Conservation (phyloP, 352 stramenopile genomes). For the Aphanomyces euteiches region DNA sequence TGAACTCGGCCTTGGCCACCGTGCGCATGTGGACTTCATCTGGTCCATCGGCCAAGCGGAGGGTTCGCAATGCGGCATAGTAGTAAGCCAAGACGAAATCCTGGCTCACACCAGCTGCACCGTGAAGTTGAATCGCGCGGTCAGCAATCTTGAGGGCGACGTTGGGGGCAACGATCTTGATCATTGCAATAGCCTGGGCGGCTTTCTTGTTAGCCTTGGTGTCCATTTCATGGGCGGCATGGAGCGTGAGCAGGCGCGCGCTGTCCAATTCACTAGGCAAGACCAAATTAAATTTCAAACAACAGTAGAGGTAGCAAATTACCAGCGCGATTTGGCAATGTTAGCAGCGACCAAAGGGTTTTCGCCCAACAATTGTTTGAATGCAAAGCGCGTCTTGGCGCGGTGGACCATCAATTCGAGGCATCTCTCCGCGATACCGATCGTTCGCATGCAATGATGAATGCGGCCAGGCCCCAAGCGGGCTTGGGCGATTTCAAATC, state of each 20-base stretch:
- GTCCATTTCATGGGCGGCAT: slow-evolving; percentile 88
- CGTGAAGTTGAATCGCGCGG: slow-evolving; percentile 85
- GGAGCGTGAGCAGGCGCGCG: slow-evolving; percentile 81
- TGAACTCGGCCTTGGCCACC: slow-evolving; percentile 91
- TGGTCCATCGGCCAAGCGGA: slow-evolving; percentile 94
- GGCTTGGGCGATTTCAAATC: slow-evolving; percentile 86
- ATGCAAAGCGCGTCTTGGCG: slow-evolving; percentile 37
- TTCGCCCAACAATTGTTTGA: slow-evolving; percentile 30
- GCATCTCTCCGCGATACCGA: slow-evolving; percentile 87
- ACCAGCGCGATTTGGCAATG: slow-evolving; percentile 72
- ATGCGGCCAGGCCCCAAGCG: slow-evolving; percentile 89
- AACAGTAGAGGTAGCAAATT: not conserved
- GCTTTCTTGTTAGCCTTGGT: slow-evolving; percentile 81
- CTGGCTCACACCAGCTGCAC: slow-evolving; percentile 81
- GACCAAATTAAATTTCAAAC: not conserved
- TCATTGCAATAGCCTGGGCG: slow-evolving; percentile 92
- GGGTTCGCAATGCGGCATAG: slow-evolving; percentile 86
- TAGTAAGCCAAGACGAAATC: slow-evolving; percentile 92
- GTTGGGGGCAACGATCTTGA: slow-evolving; percentile 94
- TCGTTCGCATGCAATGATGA: slow-evolving; percentile 97
- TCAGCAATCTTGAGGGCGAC: slow-evolving; percentile 87
- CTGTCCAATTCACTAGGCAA: slow-evolving; percentile 60
- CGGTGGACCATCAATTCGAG: slow-evolving; percentile 71
- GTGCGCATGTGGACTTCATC: slow-evolving; percentile 96
- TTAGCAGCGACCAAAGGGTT: slow-evolving; percentile 65